A percentile compares a stretch with the other conserved stretches of the same genome.
phyloP scores from a whole-genome alignment of 306 rosid species.

The Erythrophleum fordii region DNA sequence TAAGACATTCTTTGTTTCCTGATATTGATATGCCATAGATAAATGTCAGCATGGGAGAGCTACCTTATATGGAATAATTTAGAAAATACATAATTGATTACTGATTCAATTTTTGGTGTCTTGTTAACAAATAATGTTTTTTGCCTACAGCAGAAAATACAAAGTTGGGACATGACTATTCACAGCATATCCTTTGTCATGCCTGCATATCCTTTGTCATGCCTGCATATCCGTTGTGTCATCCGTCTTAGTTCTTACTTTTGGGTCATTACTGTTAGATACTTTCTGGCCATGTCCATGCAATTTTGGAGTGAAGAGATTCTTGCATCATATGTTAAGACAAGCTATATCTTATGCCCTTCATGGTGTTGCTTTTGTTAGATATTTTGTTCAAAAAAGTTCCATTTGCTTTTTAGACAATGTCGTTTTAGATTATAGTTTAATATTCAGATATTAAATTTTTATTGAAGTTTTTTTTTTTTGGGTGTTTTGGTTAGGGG shows the following conservation, averaged over 20 bases:
- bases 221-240: conserved; percentile 3
- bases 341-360: no score
- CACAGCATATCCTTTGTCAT: not conserved
- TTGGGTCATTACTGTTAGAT: conserved; percentile 6
- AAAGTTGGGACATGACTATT: not conserved
- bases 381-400: no score
- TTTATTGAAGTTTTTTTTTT: not conserved
- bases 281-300: not conserved
- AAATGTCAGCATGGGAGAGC: conserved; percentile 5
- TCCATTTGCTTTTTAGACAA: no score
- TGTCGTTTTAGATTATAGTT: no score
- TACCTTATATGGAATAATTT: conserved; percentile 9
- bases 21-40: not conserved
- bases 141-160: not conserved
- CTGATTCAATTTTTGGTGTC: not conserved
- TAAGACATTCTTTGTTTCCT: not conserved
- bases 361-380: no score
- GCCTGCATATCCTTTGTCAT: not conserved
- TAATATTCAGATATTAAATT: not conserved
- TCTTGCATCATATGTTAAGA: not conserved
- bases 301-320: conserved; percentile 1
- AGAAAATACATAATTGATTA: not conserved
- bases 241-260: not conserved
- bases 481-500: not conserved
- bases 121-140: not conserved